Evolutionary conservation across 768 basidiomycete species (phyloP).

Genomic region (Lepiota subincarnata): DNA sequence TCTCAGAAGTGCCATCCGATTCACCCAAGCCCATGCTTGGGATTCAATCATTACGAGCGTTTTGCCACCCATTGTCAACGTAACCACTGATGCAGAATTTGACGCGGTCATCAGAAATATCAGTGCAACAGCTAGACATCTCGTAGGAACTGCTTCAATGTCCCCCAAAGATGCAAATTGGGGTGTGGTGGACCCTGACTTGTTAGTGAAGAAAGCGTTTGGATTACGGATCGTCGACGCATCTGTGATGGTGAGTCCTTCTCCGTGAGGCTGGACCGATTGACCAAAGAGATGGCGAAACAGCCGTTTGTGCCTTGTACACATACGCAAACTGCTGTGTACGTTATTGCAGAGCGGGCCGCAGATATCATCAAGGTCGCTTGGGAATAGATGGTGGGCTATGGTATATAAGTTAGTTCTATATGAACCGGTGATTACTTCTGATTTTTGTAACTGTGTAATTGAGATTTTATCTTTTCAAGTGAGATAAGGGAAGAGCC

Average conservation of each 20-base stretch:
- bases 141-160: slow-evolving; percentile 31
- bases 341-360: slow-evolving; percentile 4
- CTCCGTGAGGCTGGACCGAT: neutral
- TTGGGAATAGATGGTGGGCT: neutral
- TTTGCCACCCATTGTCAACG: neutral
- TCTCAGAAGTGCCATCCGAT: slow-evolving; percentile 14
- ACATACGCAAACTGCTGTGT: slow-evolving; percentile 2
- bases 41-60: slow-evolving; percentile 10
- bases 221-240: slow-evolving; percentile 38
- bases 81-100: slow-evolving; percentile 22
- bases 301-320: slow-evolving; percentile 5
- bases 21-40: slow-evolving; percentile 18
- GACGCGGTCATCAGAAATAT: slow-evolving; percentile 22
- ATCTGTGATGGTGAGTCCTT: slow-evolving; percentile 26
- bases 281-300: neutral
- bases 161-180: slow-evolving; percentile 21
- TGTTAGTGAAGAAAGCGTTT: slow-evolving; percentile 31
- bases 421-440: too few species aligned
- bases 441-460: too few species aligned
- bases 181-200: slow-evolving; percentile 35
- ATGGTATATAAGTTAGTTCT: too few species aligned
- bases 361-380: slow-evolving; percentile 4
- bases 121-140: slow-evolving; percentile 28
- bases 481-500: too few species aligned
- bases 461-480: too few species aligned